Base-by-base conservation (phyloP, 2,329 filamentous ascomycete species). In the Cylindrodendrum hubeiense region DNA sequence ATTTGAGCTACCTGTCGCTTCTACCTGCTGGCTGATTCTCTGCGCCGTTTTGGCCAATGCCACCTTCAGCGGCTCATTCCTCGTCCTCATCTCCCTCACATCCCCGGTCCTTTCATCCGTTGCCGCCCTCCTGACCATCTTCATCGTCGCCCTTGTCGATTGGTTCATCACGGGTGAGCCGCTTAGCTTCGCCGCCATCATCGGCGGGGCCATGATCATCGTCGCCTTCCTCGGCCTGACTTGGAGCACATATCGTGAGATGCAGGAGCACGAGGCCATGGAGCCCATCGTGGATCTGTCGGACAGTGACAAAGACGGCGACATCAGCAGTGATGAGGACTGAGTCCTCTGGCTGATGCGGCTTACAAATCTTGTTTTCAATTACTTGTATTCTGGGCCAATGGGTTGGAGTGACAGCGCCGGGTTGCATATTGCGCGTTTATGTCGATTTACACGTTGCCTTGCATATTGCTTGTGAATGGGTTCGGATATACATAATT, bases 161-260 rank as follows among this genome's bases (percentile, higher is more conserved):
- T 97, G 96, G 90, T 77, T 95, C 61, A 84, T 95, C 46, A 97
- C 93, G 0, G 93, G 95, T 53, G 86, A 91, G 72, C 89, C 92
- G 0, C 84, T 97, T 21, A 92, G 90, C 55, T 82, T 85, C 4
- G 92, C 94, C 0, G 93, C 95, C 4, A 85, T 98, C 13, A 75
- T 89, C 0, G 96, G 96, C n/a, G 95, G 96, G 0, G 76, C 92
- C 28, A 84, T 98, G 73, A 99, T 99, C 74, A 92, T 97, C 63
- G 85, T 89, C 2, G 96, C 96, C 0, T 99, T 99, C 77, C 79
- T 90, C n/a, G 85, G 97, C 75, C 80, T 99, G 47, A 94, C 90
- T 74, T 98, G 91, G 89, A 96, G 94, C 70, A 98, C 95, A 0
- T 99, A 95, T 81, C 88, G 91, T 54, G 96, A 99, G 82, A 95